Base-by-base conservation (phyloP, 768 basidiomycete genomes). In the Gymnopilus dilepis region DNA sequence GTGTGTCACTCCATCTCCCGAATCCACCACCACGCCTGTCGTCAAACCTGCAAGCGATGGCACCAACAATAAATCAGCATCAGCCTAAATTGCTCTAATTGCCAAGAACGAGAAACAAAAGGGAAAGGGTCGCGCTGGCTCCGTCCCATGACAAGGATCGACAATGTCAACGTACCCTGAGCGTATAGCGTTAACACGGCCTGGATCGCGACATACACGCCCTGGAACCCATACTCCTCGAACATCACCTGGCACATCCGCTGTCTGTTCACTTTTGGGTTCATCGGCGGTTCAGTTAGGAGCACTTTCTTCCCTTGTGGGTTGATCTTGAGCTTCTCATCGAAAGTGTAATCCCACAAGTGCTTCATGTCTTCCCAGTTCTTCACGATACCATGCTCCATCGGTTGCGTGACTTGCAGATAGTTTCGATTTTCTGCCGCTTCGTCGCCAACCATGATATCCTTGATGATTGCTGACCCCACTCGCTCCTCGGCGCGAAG, bases 321-420 rank as follows among this genome's bases (percentile, higher is more conserved):
- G 70, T 98, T 90, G 64, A 98, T 82, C 71, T 87, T 85, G 67
- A 99, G 86, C 79, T 99, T 99, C 80, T 97, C 95, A 68, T 93
- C 81, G 73, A 99, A 99, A 0, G 97, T 99, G 77, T 98, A 99
- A 75, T 99, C 89, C 97, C 97, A 99, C 17, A 99, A 83, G 69
- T 94, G 86, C 72, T 90, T 90, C 97, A 99, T 99, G 77, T 99
- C 97, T 73, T 95, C 94, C 97, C 97, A 99, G 77, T 99, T 98
- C 68, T 91, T 90, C 48, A 99, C 90, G 77, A 99, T 98, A 41
- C 97, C 97, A 74, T 99, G 97, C 74, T 99, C 97, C 93, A 99
- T 95, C 1, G 97, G 97, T 70, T 99, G 97, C 0, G 95, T 94
- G 34, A 99, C 84, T 77, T 99, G 96, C 40, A 99, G 88, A 79